Evolutionary conservation across 2,329 filamentous ascomycete species (phyloP).

Genomic region (Sporothrix mexicana): DNA sequence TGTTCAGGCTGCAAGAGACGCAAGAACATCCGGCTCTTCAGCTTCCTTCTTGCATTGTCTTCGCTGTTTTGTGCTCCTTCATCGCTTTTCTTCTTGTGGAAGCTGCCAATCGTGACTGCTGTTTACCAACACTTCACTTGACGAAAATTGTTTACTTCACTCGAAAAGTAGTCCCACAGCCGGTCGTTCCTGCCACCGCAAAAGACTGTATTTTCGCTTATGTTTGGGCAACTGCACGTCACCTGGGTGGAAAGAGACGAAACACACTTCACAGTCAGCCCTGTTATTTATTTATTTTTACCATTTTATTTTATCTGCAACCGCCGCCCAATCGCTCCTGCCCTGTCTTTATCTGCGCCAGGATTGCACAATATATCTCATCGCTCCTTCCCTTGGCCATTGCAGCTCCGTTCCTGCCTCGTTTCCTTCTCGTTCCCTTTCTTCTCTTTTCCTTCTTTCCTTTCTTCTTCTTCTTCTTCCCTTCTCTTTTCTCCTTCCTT

Average conservation of each 20-base stretch:
- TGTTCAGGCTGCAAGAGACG: background rate
- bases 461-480: background rate
- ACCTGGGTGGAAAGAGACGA: background rate
- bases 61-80: background rate
- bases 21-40: background rate
- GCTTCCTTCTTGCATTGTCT: background rate
- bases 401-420: slow-evolving; percentile 11
- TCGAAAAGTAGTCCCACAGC: slow-evolving; percentile 1
- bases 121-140: background rate
- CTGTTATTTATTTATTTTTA: slow-evolving; percentile 28
- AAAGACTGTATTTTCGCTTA: background rate
- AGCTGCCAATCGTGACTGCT: background rate
- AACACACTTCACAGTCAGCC: background rate
- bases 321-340: slow-evolving; percentile 22
- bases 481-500: background rate
- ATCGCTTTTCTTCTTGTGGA: background rate
- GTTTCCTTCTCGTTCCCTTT: background rate
- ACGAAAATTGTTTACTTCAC: background rate
- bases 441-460: slow-evolving; percentile 6
- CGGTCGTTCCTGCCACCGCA: slow-evolving; percentile 18
- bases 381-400: slow-evolving; percentile 11
- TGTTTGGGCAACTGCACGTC: slow-evolving; percentile 25
- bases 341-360: slow-evolving; percentile 8
- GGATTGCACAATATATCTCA: slow-evolving; percentile 27
- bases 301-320: slow-evolving; percentile 10